phyloP scores from a whole-genome alignment of 768 basidiomycete genomes.

The Trametes meyenii region DNA sequence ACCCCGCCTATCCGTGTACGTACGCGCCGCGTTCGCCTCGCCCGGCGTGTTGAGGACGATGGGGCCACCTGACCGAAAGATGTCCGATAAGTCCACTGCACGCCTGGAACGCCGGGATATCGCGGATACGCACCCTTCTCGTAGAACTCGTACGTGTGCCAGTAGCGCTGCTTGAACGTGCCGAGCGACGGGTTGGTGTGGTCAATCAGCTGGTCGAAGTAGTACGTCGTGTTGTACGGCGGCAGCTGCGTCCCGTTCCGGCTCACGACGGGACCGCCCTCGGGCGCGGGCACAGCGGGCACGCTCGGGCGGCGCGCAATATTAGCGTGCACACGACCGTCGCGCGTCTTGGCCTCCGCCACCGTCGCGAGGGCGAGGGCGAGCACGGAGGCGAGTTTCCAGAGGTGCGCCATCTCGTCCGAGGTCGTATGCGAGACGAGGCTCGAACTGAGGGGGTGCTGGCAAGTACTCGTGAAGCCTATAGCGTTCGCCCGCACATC shows the following conservation, averaged over 20 bases:
- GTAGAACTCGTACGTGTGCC: constrained; percentile 71
- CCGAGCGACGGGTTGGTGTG: constrained; percentile 60
- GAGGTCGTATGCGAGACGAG: neutral
- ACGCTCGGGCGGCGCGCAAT: constrained; percentile 24
- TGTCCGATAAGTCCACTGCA: neutral
- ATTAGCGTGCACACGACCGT: constrained; percentile 30
- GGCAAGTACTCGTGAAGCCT: neutral
- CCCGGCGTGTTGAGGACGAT: constrained; percentile 70
- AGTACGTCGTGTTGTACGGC: constrained; percentile 43
- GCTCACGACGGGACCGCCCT: constrained; percentile 27
- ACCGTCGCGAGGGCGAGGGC: constrained; percentile 18
- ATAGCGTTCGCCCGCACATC: neutral
- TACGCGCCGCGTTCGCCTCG: constrained; percentile 56
- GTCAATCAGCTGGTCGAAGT: constrained; percentile 58
- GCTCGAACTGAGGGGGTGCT: neutral
- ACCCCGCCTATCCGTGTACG: constrained; percentile 5
- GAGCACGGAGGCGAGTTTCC: constrained; percentile 13
- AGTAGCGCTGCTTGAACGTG: constrained; percentile 79
- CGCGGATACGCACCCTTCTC: constrained; percentile 36
- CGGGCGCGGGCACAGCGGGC: constrained; percentile 23
- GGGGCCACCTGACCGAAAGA: constrained; percentile 45
- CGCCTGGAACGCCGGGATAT: too few species aligned
- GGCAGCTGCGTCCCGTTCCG: constrained; percentile 33
- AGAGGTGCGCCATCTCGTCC: constrained; percentile 12
- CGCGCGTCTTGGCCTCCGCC: constrained; percentile 21